Percentiles rank a stretch among this genome's conserved stretches.
Conservation (phyloP, 768 basidiomycete species). For the Exidia glandulosa region DNA sequence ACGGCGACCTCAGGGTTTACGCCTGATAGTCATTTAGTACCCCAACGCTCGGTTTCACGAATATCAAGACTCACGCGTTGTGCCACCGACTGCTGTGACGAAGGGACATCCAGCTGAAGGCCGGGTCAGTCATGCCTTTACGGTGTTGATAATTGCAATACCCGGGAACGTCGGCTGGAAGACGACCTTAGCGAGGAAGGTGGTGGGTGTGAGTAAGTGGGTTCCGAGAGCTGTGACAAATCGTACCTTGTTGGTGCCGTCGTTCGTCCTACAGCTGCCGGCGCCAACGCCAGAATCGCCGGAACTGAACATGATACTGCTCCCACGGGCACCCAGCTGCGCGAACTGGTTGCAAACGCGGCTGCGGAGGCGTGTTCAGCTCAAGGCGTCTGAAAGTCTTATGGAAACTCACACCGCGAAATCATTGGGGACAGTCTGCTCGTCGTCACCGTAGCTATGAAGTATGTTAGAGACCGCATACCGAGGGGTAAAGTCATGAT, state of each 20-base stretch:
- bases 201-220: background rate
- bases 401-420: conserved; percentile 30
- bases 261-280: conserved; percentile 37
- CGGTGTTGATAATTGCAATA: conserved; percentile 2
- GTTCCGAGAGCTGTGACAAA: background rate
- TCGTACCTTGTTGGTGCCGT: conserved; percentile 17
- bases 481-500: background rate
- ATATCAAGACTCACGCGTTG: conserved; percentile 50
- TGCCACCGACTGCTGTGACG: conserved; percentile 56
- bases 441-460: conserved; percentile 51
- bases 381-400: background rate
- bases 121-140: background rate
- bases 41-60: conserved; percentile 55
- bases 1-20: conserved; percentile 39
- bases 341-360: conserved; percentile 52
- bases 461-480: background rate
- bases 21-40: conserved; percentile 11
- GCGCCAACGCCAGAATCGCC: conserved; percentile 56
- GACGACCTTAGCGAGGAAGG: background rate
- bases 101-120: conserved; percentile 29
- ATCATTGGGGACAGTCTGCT: conserved; percentile 46
- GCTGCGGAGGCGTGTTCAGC: background rate
- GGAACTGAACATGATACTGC: conserved; percentile 50
- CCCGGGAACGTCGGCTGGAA: conserved; percentile 30
- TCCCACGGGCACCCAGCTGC: conserved; percentile 48